phyloP scores from a whole-genome alignment of 2,329 filamentous ascomycete species.

The Leptosphaerulina australis region DNA sequence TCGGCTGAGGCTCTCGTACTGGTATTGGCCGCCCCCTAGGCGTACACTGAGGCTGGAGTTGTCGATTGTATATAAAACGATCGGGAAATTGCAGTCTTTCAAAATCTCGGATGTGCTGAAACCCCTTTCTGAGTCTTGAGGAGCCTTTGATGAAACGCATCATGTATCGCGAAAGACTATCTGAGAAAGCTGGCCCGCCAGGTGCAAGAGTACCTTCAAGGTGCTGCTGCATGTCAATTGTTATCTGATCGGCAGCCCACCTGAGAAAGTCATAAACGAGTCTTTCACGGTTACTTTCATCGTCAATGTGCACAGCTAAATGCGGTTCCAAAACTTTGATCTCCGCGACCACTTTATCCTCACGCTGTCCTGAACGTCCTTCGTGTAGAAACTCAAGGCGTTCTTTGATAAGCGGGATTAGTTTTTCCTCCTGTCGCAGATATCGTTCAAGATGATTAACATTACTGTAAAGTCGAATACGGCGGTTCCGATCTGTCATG shows the following conservation, averaged over 20 bases:
- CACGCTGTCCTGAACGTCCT: background rate
- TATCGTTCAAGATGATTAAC: background rate
- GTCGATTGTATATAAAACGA: background rate
- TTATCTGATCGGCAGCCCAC: background rate
- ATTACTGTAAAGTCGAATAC: constrained; percentile 2
- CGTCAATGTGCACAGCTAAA: background rate
- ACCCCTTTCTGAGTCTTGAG: background rate
- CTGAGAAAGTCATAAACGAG: background rate
- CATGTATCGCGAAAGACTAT: background rate
- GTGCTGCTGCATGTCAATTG: background rate
- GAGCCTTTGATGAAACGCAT: background rate
- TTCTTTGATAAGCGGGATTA: background rate
- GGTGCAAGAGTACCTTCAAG: background rate
- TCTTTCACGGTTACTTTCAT: background rate
- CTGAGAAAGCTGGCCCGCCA: background rate
- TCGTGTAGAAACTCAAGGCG: background rate
- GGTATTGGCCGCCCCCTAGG: constrained; percentile 1
- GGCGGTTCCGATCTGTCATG: background rate
- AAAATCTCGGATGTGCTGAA: background rate
- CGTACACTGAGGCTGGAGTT: background rate
- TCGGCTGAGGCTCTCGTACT: background rate
- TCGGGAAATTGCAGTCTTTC: background rate
- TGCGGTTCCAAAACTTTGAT: background rate
- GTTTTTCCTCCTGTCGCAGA: background rate
- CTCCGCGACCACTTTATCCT: background rate